A percentile compares a stretch with the other conserved stretches of the same genome.
phyloP scores from a whole-genome alignment of 192 early-diverging fungal genomes.

The Endogone sp. region DNA sequence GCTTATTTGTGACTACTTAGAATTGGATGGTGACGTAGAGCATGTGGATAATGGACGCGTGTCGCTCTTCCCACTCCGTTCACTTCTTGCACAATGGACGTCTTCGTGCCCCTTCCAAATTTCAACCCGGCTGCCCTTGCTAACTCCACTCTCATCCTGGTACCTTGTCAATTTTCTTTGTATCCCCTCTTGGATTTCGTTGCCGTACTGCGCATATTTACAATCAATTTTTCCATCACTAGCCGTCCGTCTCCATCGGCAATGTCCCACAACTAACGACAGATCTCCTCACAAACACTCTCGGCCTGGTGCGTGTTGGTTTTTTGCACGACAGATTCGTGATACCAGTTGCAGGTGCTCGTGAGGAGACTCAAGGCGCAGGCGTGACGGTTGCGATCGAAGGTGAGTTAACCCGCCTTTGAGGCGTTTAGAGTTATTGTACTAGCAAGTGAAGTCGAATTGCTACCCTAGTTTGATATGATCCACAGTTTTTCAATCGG shows the following conservation, averaged over 20 bases:
- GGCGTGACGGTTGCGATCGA: constrained; percentile 44
- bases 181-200: not conserved
- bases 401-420: constrained; percentile 25
- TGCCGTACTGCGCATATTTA: not conserved
- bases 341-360: constrained; percentile 55
- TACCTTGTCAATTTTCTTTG: not conserved
- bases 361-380: constrained; percentile 23
- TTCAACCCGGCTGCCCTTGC: constrained; percentile 33
- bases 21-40: too few species aligned
- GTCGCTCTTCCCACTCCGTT: not conserved
- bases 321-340: constrained; percentile 53
- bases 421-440: not conserved
- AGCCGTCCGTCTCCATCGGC: constrained; percentile 71
- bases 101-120: constrained; percentile 32
- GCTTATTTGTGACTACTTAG: too few species aligned
- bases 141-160: constrained; percentile 31
- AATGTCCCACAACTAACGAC: constrained; percentile 72
- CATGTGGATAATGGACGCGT: too few species aligned
- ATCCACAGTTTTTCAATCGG: constrained; percentile 58
- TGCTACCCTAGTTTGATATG: not conserved
- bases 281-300: constrained; percentile 67
- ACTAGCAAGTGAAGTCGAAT: constrained; percentile 1
- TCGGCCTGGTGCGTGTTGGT: constrained; percentile 56
- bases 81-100: constrained; percentile 22
- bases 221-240: not conserved